phyloP scores from a whole-genome alignment of 2,329 filamentous ascomycete genomes.

The Aspergillus aculeatus region DNA sequence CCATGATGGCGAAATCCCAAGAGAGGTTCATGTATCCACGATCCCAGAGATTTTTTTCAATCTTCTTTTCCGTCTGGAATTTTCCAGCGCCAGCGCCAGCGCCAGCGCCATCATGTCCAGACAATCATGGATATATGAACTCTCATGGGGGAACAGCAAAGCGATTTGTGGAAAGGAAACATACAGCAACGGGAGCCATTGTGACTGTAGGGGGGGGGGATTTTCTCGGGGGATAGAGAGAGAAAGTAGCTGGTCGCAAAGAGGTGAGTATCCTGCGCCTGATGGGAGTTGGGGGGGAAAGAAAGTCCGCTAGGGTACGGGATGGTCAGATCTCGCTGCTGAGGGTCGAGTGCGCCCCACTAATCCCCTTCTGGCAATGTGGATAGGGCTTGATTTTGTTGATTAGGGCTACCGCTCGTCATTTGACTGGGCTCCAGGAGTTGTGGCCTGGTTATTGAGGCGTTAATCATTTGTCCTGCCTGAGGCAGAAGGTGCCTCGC shows the following conservation, averaged over 20 bases:
- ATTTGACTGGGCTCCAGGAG: constrained; percentile 5
- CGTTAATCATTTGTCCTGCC: neutral
- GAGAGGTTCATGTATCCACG: constrained; percentile 7
- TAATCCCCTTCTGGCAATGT: constrained; percentile 22
- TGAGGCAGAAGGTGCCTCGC: constrained; percentile 9
- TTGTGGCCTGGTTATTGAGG: neutral
- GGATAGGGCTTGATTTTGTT: constrained; percentile 2
- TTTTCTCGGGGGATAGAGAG: constrained; percentile 31
- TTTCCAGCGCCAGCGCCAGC: neutral
- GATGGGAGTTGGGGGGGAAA: constrained; percentile 16
- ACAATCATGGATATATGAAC: constrained; percentile 28
- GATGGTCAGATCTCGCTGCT: constrained; percentile 24
- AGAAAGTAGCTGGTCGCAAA: constrained; percentile 62
- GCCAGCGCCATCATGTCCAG: constrained; percentile 2
- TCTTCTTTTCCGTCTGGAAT: neutral
- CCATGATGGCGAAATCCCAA: constrained; percentile 34
- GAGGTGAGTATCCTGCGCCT: constrained; percentile 87
- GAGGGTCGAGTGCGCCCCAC: constrained; percentile 30
- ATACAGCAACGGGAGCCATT: constrained; percentile 90
- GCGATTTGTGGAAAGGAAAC: constrained; percentile 64
- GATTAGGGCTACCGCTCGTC: constrained; percentile 22
- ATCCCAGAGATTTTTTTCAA: neutral
- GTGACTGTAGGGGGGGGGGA: constrained; percentile 43
- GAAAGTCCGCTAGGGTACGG: constrained; percentile 24
- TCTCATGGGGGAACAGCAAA: constrained; percentile 81